Evolutionary conservation across 768 basidiomycete genomes (phyloP).

Genomic region (Filobasidium floriforme): DNA sequence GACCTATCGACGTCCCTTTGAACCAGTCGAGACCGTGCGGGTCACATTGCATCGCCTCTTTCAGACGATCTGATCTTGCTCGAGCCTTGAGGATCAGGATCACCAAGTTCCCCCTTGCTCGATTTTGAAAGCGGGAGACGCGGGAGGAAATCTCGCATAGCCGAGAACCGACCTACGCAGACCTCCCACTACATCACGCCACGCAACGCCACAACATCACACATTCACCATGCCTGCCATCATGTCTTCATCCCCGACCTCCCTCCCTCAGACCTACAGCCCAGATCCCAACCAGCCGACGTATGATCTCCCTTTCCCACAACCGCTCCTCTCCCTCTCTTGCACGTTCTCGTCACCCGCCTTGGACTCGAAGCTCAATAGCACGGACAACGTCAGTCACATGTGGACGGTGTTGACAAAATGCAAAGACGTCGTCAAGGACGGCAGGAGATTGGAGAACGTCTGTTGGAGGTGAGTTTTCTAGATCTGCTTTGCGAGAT

Average conservation of each 20-base stretch:
- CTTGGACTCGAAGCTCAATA: constrained; percentile 4
- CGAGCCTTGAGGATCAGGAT: too few species aligned
- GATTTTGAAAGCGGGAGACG: too few species aligned
- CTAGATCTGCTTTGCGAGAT: not conserved
- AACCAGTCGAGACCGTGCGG: too few species aligned
- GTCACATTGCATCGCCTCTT: too few species aligned
- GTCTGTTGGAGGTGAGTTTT: constrained; percentile 22
- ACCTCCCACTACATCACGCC: too few species aligned
- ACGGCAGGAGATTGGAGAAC: constrained; percentile 23
- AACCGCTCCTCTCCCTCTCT: constrained; percentile 1
- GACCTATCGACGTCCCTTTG: too few species aligned
- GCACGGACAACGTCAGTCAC: constrained; percentile 18
- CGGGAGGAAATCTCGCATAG: too few species aligned
- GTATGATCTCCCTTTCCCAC: not conserved
- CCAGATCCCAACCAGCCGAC: not conserved
- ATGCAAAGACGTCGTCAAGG: constrained; percentile 19
- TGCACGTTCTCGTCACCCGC: constrained; percentile 6
- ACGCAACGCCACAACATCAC: too few species aligned
- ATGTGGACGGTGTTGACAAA: constrained; percentile 22
- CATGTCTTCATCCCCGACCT: not conserved
- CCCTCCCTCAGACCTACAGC: not conserved
- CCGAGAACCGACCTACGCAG: too few species aligned
- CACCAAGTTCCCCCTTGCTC: too few species aligned
- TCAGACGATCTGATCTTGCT: too few species aligned
- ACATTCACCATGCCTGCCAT: not conserved